Evolutionary conservation across 1,139 yeast species (phyloP), one percentile per base, ranked within the genome.

Genomic region (Hyphopichia burtonii): DNA sequence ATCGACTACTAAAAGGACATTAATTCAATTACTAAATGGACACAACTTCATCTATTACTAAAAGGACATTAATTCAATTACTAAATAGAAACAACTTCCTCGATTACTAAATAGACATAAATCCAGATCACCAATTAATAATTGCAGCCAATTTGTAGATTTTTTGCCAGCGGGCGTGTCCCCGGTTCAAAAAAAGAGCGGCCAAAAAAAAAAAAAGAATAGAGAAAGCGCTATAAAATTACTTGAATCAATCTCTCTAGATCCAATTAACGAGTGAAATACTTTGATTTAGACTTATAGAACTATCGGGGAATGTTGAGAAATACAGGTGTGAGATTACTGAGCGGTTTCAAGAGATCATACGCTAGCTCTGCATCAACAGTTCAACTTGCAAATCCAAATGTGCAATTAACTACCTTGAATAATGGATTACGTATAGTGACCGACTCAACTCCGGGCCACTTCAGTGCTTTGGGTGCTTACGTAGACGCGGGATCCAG

Each of bases 401-500:
- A 60, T 42, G 58, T 68, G 22, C 65, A 70, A 42, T 55, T 82
- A 49, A 69, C 85, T 7, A 78, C 83, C 0, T 70, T 91, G 32
- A 55, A 76, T 12, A 93, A 90, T 64, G 98, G 98, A 2, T 68
- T 91, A 35, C 72, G 86, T 48, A 83, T 93, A 9, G 93, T 90
- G 15, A 84, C 96, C 2, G 95, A 89, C 49, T 82, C 89, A 35
- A 78, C 86, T 0, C 95, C 96, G 1, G 93, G 96, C 25, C 96
- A 91, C 61, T 93, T 93, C 60, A 77, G 93, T 42, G 96, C 97
- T 0, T 66, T 91, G 44, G 99, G 99, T 2, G 77, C 93, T 36
- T 93, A 89, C 55, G 78, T 93, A 16, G 86, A 86, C 56, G 96
- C 96, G 2, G 99, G 99, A 1, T 84, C 96, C 1, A 74, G 98